Evolutionary conservation across 1,284 basidiomycete genomes (phyloP).

Genomic region (Caloboletus firmus): DNA sequence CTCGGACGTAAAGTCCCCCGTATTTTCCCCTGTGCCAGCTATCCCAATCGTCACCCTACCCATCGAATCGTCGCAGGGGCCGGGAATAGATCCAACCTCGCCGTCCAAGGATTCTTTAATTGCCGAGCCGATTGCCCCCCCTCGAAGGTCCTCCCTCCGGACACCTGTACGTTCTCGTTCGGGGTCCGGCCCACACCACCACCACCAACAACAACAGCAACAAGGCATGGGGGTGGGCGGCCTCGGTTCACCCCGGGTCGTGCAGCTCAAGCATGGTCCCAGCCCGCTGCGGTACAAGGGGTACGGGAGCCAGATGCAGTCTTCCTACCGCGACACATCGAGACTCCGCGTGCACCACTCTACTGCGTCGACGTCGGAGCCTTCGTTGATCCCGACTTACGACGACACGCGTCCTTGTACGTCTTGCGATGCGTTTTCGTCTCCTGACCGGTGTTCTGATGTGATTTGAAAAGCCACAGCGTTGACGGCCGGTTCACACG

Average conservation of each 20-base stretch:
- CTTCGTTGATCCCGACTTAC: slow-evolving; percentile 59
- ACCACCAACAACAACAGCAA: slow-evolving; percentile 24
- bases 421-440: slow-evolving; percentile 25
- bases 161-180: slow-evolving; percentile 41
- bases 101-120: slow-evolving; percentile 27
- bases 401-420: slow-evolving; percentile 51
- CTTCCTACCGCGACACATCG: slow-evolving; percentile 45
- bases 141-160: slow-evolving; percentile 57
- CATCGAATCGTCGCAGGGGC: slow-evolving; percentile 35
- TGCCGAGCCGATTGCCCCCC: slow-evolving; percentile 49
- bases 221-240: slow-evolving; percentile 19
- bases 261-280: slow-evolving; percentile 39
- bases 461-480: slow-evolving; percentile 25
- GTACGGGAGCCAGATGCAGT: slow-evolving; percentile 37
- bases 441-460: slow-evolving; percentile 17
- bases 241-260: slow-evolving; percentile 27
- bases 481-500: slow-evolving; percentile 46
- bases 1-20: slow-evolving; percentile 25
- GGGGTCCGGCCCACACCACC: slow-evolving; percentile 38
- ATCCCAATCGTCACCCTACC: slow-evolving; percentile 40
- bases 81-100: slow-evolving; percentile 21
- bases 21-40: slow-evolving; percentile 19
- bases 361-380: slow-evolving; percentile 74
- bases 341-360: slow-evolving; percentile 62
- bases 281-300: slow-evolving; percentile 43